Conservation (phyloP, 441 rosid species). For the Adansonia gregorii region DNA sequence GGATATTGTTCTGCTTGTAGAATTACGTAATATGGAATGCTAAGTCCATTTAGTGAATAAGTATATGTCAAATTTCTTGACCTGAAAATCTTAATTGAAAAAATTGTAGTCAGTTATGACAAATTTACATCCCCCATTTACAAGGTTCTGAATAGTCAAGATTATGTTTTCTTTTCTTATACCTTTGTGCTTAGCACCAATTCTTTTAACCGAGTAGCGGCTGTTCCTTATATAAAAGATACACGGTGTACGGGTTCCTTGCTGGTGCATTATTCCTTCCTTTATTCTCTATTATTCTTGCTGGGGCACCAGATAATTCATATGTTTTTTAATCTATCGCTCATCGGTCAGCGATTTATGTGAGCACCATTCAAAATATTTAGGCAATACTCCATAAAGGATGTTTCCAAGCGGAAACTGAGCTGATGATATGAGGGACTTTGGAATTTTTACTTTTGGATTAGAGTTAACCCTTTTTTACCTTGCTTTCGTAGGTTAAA, state of each 20-base stretch:
- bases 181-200: background rate
- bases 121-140: background rate
- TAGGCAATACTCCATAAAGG: background rate
- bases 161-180: background rate
- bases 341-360: background rate
- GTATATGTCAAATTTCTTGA: background rate
- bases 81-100: background rate
- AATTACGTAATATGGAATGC: background rate
- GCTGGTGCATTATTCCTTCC: background rate
- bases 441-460: background rate
- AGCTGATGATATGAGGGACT: background rate
- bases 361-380: background rate
- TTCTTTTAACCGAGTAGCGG: conserved; percentile 9
- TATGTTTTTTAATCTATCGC: background rate
- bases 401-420: background rate
- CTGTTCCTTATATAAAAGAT: conserved; percentile 9
- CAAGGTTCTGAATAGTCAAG: background rate
- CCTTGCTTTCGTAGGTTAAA: conserved; percentile 37
- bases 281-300: conserved; percentile 8
- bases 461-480: conserved; percentile 4
- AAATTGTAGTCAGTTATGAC: background rate
- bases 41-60: background rate
- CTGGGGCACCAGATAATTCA: conserved; percentile 7
- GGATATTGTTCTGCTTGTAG: background rate
- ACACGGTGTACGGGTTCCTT: background rate